Evolutionary conservation across 1,284 basidiomycete species (phyloP), one percentile per base, ranked within the genome.

Genomic region (Cystobasidium pallidum): DNA sequence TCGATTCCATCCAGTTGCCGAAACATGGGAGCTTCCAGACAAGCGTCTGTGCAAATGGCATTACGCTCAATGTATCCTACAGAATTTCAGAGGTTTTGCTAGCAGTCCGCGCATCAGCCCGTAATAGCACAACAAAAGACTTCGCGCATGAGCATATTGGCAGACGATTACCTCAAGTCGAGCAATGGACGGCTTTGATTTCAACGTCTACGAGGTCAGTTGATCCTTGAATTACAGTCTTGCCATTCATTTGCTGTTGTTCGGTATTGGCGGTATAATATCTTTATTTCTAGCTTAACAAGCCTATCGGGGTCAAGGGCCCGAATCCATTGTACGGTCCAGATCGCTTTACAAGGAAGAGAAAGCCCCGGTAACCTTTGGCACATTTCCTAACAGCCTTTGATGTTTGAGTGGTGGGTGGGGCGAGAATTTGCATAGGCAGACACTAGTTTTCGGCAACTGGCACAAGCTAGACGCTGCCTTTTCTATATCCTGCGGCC

Each of bases 21-120:
- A 45, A 45, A 45, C 19, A 45, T 45, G 43, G 43, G 43, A 45
- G 43, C 43, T 45, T 45, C 43, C 43, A 8, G 43, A 45, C 43
- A 45, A 45, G 43, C 43, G 43, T 19, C 43, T 45, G 43, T 45
- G 43, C 43, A 45, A 45, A 45, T 45, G 43, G 43, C 43, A 45
- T 45, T 45, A 45, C 43, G 43, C 43, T 19, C 43, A 45, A 45
- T 45, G 43, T 45, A 45, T 45, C 43, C 43, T 45, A 8, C 43
- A 45, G 43, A 45, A 45, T 45, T 19, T 45, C 43, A 45, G 43
- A 45, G 43, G 43, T 15, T 45, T 45, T 45, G 43, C 43, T 19
- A 45, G 43, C 43, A 45, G 43, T 19, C 43, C 43, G 43, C 43
- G n/a, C 43, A 45, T 45, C 43, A 45, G 43, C 43, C 43, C 43